phyloP scores from a whole-genome alignment of 345 rosid genomes.

The Diplotaxis tenuifolia region DNA sequence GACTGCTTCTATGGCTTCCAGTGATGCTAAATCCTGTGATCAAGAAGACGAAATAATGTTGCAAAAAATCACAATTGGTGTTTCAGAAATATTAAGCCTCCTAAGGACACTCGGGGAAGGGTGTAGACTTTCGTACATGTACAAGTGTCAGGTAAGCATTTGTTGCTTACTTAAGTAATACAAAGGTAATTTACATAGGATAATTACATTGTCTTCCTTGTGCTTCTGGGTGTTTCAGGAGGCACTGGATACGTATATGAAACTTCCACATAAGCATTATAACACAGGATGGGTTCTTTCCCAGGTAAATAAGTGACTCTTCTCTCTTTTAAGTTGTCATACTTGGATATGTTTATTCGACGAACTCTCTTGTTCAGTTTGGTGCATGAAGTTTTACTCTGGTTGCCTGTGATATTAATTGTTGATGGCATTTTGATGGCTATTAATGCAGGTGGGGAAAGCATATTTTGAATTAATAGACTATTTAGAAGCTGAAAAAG shows the following conservation, averaged over 20 bases:
- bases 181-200: not conserved
- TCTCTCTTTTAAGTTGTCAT: slow-evolving; percentile 19
- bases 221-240: slow-evolving; percentile 58
- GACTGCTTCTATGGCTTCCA: slow-evolving; percentile 48
- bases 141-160: slow-evolving; percentile 73
- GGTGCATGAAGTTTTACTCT: slow-evolving; percentile 9
- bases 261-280: slow-evolving; percentile 84
- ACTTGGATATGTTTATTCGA: not conserved
- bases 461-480: slow-evolving; percentile 83
- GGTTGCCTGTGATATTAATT: slow-evolving; percentile 1
- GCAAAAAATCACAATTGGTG: slow-evolving; percentile 61
- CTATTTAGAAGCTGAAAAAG: slow-evolving; percentile 89
- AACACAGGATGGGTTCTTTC: slow-evolving; percentile 96
- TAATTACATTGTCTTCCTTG: slow-evolving; percentile 29
- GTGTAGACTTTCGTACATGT: slow-evolving; percentile 79
- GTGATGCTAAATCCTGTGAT: slow-evolving; percentile 56
- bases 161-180: slow-evolving; percentile 15
- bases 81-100: slow-evolving; percentile 72
- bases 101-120: slow-evolving; percentile 88
- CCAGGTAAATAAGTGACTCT: slow-evolving; percentile 56
- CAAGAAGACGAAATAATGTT: slow-evolving; percentile 58
- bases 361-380: slow-evolving; percentile 1
- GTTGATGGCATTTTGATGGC: slow-evolving; percentile 5
- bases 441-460: slow-evolving; percentile 76
- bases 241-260: slow-evolving; percentile 69